Evolutionary conservation across 345 rosid species (phyloP).

Genomic region (Populus pruinosa): DNA sequence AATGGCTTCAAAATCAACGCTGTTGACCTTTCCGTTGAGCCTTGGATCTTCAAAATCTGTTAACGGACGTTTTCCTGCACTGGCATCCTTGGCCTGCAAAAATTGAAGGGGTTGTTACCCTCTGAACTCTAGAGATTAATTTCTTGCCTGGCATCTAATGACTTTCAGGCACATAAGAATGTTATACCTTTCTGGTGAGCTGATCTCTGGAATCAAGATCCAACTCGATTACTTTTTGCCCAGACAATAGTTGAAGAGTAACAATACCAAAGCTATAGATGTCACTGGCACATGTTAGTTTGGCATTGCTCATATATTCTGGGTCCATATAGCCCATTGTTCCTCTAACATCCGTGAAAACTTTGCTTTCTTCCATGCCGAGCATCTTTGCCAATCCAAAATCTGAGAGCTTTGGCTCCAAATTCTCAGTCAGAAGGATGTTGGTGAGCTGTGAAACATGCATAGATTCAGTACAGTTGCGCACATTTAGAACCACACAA

Average conservation of each 20-base stretch:
- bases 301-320: constrained; percentile 66
- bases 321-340: constrained; percentile 77
- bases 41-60: constrained; percentile 49
- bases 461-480: background rate
- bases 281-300: constrained; percentile 62
- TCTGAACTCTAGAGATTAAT: no score
- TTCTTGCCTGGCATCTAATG: no score
- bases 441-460: constrained; percentile 50
- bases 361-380: constrained; percentile 70
- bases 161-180: background rate
- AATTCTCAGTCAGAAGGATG: constrained; percentile 55
- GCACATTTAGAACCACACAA: background rate
- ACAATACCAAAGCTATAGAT: constrained; percentile 69
- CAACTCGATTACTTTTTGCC: constrained; percentile 56
- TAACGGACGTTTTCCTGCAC: constrained; percentile 37
- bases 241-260: constrained; percentile 56
- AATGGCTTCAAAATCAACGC: constrained; percentile 44
- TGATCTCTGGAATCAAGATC: constrained; percentile 63
- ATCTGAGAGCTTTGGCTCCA: constrained; percentile 63
- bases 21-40: constrained; percentile 36
- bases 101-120: background rate
- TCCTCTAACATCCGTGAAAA: constrained; percentile 73
- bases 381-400: constrained; percentile 65
- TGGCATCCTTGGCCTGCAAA: constrained; percentile 50
- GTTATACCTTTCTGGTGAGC: constrained; percentile 56